These are phyloP conservation scores for Penicillium tannophilum DNA, from an alignment of 495 filamentous ascomycete genomes.

Conservation along the genomic window DNA sequence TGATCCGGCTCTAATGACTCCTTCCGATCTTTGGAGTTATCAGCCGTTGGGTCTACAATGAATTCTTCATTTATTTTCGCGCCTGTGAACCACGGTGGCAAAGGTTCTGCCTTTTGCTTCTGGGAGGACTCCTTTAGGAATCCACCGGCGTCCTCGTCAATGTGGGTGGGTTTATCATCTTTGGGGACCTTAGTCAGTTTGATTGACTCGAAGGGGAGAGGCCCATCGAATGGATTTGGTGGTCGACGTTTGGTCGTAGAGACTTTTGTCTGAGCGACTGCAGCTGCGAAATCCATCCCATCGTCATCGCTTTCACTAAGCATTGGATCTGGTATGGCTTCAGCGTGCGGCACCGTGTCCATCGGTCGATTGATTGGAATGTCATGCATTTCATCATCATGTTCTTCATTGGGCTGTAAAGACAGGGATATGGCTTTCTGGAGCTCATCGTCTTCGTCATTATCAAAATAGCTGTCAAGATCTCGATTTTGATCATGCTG, in stretches of 20 bases:
- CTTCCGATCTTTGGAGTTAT: conserved; percentile 24
- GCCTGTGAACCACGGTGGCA: conserved; percentile 85
- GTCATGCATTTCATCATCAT: conserved; percentile 38
- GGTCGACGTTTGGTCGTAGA: conserved; percentile 26
- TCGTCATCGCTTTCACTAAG: conserved; percentile 43
- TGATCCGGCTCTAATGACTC: conserved; percentile 28
- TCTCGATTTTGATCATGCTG: conserved; percentile 22
- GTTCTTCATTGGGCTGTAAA: conserved; percentile 44
- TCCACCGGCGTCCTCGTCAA: conserved; percentile 65
- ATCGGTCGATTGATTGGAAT: conserved; percentile 33
- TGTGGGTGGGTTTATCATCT: conserved; percentile 14
- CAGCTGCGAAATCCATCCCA: conserved; percentile 47
- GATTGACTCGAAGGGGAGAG: conserved; percentile 87
- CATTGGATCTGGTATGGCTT: conserved; percentile 16
- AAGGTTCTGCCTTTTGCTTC: conserved; percentile 55
- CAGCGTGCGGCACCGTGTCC: conserved; percentile 16
- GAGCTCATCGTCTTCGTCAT: conserved; percentile 67
- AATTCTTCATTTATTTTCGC: conserved; percentile 34
- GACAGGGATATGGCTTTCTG: conserved; percentile 84
- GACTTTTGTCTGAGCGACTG: conserved; percentile 44
- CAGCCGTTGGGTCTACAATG: conserved; percentile 33
- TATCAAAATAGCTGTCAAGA: conserved; percentile 44
- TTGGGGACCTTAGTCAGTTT: conserved; percentile 57
- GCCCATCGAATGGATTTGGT: conserved; percentile 61
- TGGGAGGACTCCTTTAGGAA: conserved; percentile 58